These are phyloP conservation scores for Penicillium italicum DNA, from an alignment of 2,329 filamentous ascomycete genomes.

Conservation along the genomic window DNA sequence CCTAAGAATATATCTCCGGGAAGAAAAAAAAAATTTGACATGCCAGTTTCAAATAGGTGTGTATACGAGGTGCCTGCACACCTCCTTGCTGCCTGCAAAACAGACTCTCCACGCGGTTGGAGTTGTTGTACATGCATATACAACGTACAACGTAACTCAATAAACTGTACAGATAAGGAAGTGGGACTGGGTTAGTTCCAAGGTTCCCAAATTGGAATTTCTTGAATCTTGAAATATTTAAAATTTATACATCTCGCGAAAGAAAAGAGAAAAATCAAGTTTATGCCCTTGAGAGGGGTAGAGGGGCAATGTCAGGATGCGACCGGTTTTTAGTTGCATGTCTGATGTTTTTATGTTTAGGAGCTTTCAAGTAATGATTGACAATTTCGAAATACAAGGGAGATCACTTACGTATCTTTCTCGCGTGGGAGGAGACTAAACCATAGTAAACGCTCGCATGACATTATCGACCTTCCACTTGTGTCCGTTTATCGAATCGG, in stretches of 20 bases:
- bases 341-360: too few relatives aligned
- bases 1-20: background rate
- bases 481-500: background rate
- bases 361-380: background rate
- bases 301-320: background rate
- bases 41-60: background rate
- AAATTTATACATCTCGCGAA: background rate
- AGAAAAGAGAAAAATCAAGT: background rate
- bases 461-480: background rate
- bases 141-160: too few relatives aligned
- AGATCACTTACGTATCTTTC: background rate
- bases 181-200: background rate
- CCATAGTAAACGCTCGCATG: background rate
- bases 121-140: background rate
- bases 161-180: background rate
- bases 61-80: background rate
- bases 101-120: conserved; percentile 9
- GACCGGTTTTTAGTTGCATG: too few relatives aligned
- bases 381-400: background rate
- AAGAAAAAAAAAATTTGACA: background rate
- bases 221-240: background rate
- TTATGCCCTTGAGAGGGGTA: background rate
- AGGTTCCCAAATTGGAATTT: background rate
- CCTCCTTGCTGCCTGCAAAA: conserved; percentile 11
- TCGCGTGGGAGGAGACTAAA: background rate